phyloP scores from a whole-genome alignment of 2,329 filamentous ascomycete genomes.

The Colletotrichum karsti region DNA sequence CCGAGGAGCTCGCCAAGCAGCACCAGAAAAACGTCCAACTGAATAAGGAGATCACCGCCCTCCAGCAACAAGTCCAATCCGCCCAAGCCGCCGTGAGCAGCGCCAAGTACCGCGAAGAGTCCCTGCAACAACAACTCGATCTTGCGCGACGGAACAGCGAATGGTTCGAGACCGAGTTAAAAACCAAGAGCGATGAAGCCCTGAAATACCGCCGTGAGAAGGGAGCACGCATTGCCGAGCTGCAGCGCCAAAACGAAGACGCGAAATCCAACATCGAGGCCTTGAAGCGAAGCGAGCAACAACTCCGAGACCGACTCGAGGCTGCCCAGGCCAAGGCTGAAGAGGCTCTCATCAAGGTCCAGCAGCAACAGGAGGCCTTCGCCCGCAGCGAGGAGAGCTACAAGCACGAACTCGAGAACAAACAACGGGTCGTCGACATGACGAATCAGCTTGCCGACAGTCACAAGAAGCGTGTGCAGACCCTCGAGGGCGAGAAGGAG shows the following conservation, averaged over 20 bases:
- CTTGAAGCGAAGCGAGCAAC: slow-evolving; percentile 80
- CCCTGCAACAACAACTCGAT: slow-evolving; percentile 88
- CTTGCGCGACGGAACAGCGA: slow-evolving; percentile 89
- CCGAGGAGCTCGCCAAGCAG: slow-evolving; percentile 86
- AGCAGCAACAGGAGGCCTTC: slow-evolving; percentile 85
- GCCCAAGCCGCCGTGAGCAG: slow-evolving; percentile 82
- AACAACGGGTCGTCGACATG: slow-evolving; percentile 82
- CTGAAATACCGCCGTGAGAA: slow-evolving; percentile 96
- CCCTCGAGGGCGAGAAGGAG: slow-evolving; percentile 72
- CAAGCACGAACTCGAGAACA: slow-evolving; percentile 84
- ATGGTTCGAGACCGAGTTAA: slow-evolving; percentile 91
- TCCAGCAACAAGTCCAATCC: slow-evolving; percentile 86
- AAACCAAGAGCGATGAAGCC: slow-evolving; percentile 87
- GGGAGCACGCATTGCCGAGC: slow-evolving; percentile 84
- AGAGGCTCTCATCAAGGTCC: slow-evolving; percentile 81
- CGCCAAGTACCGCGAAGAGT: slow-evolving; percentile 90
- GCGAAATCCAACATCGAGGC: slow-evolving; percentile 79
- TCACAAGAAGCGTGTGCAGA: slow-evolving; percentile 74
- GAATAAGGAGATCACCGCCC: slow-evolving; percentile 79
- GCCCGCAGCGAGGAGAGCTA: slow-evolving; percentile 87
- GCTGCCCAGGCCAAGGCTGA: slow-evolving; percentile 89
- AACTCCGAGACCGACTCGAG: slow-evolving; percentile 82
- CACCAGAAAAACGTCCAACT: slow-evolving; percentile 89
- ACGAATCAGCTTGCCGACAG: slow-evolving; percentile 80
- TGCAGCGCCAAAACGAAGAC: slow-evolving; percentile 91